Evolutionary conservation across 1,139 yeast species (phyloP).

Genomic region (Zygoascus sp.): DNA sequence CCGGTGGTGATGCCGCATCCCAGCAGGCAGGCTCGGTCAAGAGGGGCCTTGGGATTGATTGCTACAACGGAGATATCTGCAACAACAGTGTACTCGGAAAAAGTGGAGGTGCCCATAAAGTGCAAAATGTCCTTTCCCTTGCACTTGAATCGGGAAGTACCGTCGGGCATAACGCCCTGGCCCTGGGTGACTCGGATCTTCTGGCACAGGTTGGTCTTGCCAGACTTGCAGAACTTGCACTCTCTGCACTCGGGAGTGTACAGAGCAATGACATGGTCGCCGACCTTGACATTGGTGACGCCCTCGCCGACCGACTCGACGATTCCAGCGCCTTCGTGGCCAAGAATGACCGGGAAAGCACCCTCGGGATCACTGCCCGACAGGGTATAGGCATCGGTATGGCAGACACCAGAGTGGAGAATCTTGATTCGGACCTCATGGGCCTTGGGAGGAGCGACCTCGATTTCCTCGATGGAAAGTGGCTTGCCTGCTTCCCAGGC

Average conservation of each 20-base stretch:
- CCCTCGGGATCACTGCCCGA: constrained; percentile 97
- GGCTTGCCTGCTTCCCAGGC: constrained; percentile 94
- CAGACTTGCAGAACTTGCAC: constrained; percentile 92
- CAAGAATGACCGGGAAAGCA: constrained; percentile 77
- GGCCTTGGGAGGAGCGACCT: constrained; percentile 90
- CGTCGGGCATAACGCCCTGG: constrained; percentile 92
- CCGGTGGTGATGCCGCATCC: constrained; percentile 99
- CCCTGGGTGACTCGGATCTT: constrained; percentile 90
- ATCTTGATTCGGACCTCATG: constrained; percentile 95
- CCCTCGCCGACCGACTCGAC: constrained; percentile 93
- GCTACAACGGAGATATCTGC: constrained; percentile 98
- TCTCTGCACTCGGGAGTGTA: constrained; percentile 96
- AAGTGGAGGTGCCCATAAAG: constrained; percentile 97
- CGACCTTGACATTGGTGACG: constrained; percentile 78
- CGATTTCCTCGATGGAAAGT: constrained; percentile 75
- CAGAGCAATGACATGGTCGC: constrained; percentile 86
- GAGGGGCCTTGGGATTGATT: constrained; percentile 75
- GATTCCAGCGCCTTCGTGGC: constrained; percentile 97
- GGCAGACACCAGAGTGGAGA: constrained; percentile 90
- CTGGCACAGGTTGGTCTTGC: constrained; percentile 93
- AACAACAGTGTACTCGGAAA: constrained; percentile 94
- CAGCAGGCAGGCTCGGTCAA: constrained; percentile 82
- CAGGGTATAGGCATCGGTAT: constrained; percentile 95
- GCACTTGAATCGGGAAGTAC: constrained; percentile 76
- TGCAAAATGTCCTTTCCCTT: constrained; percentile 82